phyloP scores from a whole-genome alignment of 306 rosid genomes.

The Dalbergia oliveri region DNA sequence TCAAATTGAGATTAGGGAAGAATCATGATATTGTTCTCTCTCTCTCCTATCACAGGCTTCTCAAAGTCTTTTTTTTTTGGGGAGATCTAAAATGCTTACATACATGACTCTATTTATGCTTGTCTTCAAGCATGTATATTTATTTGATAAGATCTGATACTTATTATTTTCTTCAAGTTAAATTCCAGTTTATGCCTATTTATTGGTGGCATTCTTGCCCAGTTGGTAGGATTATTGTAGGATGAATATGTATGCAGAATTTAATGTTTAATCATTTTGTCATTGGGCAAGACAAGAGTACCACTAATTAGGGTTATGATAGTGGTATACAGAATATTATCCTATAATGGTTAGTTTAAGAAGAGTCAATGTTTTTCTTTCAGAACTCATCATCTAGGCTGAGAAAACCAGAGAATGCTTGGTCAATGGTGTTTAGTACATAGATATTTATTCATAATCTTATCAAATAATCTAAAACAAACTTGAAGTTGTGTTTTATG shows the following conservation, averaged over 20 bases:
- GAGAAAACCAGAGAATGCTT: slow-evolving; percentile 9
- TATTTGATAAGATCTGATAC: slow-evolving; percentile 4
- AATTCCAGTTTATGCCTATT: slow-evolving; percentile 2
- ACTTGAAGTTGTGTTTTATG: too few species aligned
- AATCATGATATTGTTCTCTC: slow-evolving; percentile 6
- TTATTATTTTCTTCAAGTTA: slow-evolving; percentile 6
- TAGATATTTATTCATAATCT: neutral
- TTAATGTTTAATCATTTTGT: slow-evolving; percentile 6
- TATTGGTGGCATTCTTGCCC: neutral
- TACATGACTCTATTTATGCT: neutral
- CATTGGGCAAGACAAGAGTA: neutral
- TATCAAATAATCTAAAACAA: too few species aligned
- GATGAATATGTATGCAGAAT: slow-evolving; percentile 5
- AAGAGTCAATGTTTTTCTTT: slow-evolving; percentile 6
- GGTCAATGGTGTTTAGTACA: neutral
- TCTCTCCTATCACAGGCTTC: neutral
- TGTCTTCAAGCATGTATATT: neutral
- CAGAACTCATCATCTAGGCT: slow-evolving; percentile 5
- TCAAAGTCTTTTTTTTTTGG: neutral
- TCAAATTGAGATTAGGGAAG: slow-evolving; percentile 21
- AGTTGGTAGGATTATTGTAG: slow-evolving; percentile 23
- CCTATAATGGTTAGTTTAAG: neutral
- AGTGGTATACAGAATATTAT: slow-evolving; percentile 12
- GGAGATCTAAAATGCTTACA: slow-evolving; percentile 2
- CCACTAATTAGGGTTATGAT: neutral